A percentile compares a stretch with the other conserved stretches of the same genome.
Conservation (phyloP, 1,284 basidiomycete genomes). For the Sphaerobolus stellatus region DNA sequence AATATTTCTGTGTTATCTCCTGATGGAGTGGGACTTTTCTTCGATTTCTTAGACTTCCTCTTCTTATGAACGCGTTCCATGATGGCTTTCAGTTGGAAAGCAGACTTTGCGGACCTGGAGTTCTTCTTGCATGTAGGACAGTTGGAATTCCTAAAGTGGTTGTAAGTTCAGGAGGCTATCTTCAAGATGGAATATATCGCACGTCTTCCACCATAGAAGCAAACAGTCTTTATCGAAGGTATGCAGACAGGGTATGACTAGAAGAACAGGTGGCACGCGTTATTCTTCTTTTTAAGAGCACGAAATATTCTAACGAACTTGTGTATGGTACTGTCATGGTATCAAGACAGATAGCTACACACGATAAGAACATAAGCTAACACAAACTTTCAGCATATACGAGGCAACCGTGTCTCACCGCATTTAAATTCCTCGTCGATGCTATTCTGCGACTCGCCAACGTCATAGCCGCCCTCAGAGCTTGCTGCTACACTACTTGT, state of each 20-base stretch:
- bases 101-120: conserved; percentile 12
- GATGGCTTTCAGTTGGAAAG: conserved; percentile 16
- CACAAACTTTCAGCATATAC: neutral
- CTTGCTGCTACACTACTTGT: neutral
- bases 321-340: conserved; percentile 19
- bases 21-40: neutral
- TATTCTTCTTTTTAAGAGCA: neutral
- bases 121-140: conserved; percentile 15
- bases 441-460: conserved; percentile 9
- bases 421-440: conserved; percentile 19
- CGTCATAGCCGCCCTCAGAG: conserved; percentile 1
- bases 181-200: neutral
- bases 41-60: neutral
- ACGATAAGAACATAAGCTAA: neutral
- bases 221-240: conserved; percentile 21
- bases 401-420: conserved; percentile 11
- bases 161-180: neutral
- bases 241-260: conserved; percentile 22
- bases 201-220: conserved; percentile 21
- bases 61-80: conserved; percentile 13
- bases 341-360: conserved; percentile 19
- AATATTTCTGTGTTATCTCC: conserved; percentile 3
- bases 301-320: neutral
- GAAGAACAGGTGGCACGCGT: neutral
- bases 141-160: conserved; percentile 12